Percentiles rank a stretch among this genome's conserved stretches.
Evolutionary conservation across 2,329 filamentous ascomycete species (phyloP).

Genomic region (Spiromastix sp.): DNA sequence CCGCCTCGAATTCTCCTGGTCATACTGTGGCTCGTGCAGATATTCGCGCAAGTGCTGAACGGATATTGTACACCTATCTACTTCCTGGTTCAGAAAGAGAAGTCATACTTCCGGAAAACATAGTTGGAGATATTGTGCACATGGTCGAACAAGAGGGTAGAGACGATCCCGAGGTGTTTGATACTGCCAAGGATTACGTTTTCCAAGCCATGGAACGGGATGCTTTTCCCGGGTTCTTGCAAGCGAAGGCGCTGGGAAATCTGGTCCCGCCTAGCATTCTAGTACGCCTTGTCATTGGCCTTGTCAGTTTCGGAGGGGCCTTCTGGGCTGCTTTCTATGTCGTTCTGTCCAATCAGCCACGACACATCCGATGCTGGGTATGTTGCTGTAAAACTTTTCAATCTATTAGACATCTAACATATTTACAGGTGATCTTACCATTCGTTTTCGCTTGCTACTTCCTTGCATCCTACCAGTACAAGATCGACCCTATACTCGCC

Average conservation of each 20-base stretch:
- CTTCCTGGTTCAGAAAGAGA: conserved; percentile 93
- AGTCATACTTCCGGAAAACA: conserved; percentile 81
- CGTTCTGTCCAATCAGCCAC: conserved; percentile 75
- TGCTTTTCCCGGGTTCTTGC: conserved; percentile 93
- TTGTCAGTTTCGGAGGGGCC: conserved; percentile 77
- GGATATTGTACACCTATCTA: conserved; percentile 96
- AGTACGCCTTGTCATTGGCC: conserved; percentile 71
- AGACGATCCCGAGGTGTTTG: conserved; percentile 95
- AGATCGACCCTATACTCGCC: conserved; percentile 82
- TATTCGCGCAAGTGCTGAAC: conserved; percentile 86
- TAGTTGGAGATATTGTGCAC: conserved; percentile 74
- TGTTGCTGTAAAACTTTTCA: conserved; percentile 23
- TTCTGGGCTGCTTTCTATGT: conserved; percentile 93
- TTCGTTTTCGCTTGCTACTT: conserved; percentile 88
- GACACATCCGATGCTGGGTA: conserved; percentile 75
- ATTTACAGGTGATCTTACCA: conserved; percentile 65
- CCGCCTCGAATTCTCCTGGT: conserved; percentile 70
- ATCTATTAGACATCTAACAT: conserved; percentile 5
- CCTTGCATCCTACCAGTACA: conserved; percentile 87
- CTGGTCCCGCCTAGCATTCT: conserved; percentile 85
- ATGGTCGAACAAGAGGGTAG: conserved; percentile 84
- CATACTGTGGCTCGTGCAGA: conserved; percentile 82
- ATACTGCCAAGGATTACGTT: conserved; percentile 95
- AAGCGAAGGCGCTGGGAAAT: conserved; percentile 91
- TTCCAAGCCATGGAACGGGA: conserved; percentile 99